A percentile compares a stretch with the other conserved stretches of the same genome.
These are phyloP conservation scores for Solanum hybrid DNA, from an alignment of 305 asterid genomes.

Conservation along the genomic window DNA sequence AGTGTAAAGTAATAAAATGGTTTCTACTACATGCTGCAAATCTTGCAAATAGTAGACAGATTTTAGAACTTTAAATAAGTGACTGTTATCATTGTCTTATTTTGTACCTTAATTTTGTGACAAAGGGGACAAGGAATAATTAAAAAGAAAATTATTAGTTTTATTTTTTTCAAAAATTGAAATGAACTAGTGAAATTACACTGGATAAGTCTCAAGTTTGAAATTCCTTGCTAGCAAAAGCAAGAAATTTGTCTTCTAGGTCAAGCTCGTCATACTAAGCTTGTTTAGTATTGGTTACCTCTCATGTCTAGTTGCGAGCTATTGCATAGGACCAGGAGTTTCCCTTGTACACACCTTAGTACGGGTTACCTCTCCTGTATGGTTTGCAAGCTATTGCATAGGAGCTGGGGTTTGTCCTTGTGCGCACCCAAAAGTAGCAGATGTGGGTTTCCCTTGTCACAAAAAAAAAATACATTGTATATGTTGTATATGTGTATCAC, in stretches of 20 bases:
- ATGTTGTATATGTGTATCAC: background rate
- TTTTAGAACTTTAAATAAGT: background rate
- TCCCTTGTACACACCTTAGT: background rate
- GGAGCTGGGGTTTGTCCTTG: rapidly evolving
- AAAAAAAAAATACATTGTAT: background rate
- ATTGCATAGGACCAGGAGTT: background rate
- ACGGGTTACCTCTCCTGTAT: background rate
- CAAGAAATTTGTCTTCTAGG: too few relatives aligned
- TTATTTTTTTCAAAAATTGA: background rate
- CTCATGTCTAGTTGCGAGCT: background rate
- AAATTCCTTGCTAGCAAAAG: background rate
- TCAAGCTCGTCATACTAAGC: background rate
- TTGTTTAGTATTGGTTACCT: background rate
- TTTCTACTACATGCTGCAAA: background rate
- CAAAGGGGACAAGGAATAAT: background rate
- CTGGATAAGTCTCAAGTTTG: background rate
- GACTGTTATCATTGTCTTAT: background rate
- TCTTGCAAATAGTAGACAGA: background rate
- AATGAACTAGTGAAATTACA: background rate
- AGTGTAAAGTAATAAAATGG: background rate
- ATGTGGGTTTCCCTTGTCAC: background rate
- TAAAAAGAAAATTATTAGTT: background rate
- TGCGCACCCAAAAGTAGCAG: rapidly evolving
- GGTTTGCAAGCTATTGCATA: background rate
- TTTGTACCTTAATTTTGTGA: background rate